Conservation (phyloP, 2,329 filamentous ascomycete species). For the Seiridium cupressi region DNA sequence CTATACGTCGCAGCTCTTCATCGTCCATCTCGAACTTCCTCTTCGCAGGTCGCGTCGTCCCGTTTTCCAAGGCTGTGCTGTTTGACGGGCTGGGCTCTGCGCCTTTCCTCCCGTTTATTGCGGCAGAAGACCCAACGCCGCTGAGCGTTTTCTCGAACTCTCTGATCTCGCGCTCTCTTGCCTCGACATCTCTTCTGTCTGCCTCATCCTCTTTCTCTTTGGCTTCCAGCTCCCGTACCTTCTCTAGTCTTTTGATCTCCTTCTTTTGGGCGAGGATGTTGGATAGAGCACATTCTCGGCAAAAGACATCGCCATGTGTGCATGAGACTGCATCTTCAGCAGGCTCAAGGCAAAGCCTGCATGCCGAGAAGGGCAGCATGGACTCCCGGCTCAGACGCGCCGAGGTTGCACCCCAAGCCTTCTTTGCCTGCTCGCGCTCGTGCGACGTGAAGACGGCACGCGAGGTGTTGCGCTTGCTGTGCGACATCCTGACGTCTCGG, state of each 20-base stretch:
- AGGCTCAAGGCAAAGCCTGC: conserved; percentile 79
- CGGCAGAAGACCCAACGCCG: conserved; percentile 49
- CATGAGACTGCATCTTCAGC: conserved; percentile 84
- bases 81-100: conserved; percentile 30
- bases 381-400: conserved; percentile 88
- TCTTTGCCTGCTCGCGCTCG: conserved; percentile 80
- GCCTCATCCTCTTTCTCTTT: conserved; percentile 62
- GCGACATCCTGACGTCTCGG: conserved; percentile 9
- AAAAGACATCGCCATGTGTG: conserved; percentile 84
- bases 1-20: conserved; percentile 70
- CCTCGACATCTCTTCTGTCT: conserved; percentile 65
- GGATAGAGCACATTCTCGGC: conserved; percentile 85
- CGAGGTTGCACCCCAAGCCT: conserved; percentile 76
- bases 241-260: conserved; percentile 82
- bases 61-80: conserved; percentile 20
- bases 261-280: conserved; percentile 91
- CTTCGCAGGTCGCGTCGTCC: conserved; percentile 47
- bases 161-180: conserved; percentile 64
- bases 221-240: conserved; percentile 58
- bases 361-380: conserved; percentile 88
- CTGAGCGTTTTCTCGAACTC: conserved; percentile 87
- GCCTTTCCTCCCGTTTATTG: conserved; percentile 20
- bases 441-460: conserved; percentile 91
- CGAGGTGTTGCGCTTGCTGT: conserved; percentile 85
- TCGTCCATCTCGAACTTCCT: conserved; percentile 81